Evolutionary conservation across 2,329 filamentous ascomycete species (phyloP), one percentile per base, ranked within the genome.

Genomic region (Xylariaceae sp.): DNA sequence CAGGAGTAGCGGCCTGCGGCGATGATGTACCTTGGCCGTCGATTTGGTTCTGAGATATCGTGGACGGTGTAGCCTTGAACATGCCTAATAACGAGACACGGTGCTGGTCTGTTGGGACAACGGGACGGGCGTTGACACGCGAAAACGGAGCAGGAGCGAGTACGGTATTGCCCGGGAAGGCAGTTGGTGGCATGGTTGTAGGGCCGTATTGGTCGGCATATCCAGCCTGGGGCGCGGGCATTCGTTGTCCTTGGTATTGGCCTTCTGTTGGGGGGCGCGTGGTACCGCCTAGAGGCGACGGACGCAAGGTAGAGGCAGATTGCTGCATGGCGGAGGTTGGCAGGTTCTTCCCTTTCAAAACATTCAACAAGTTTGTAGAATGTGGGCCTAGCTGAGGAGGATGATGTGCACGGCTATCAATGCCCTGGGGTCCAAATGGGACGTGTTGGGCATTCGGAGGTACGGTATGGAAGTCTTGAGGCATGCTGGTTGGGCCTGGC

Each of bases 21-120:
- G 45, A 34, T 8, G 53, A 53, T 6, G 51, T 34, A n/a, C 48
- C 51, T 50, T 64, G 55, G 39, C 58, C 57, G 26, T 62, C 62
- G 12, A 60, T 26, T 51, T 65, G 62, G 41, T 50, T 56, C 55
- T 59, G 60, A 3, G 67, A 62, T 12, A 66, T 62, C 2, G 60
- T 55, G 2, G 67, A 55, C 31, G 66, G 67, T 8, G 67, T 60
- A 58, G 75, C 75, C 57, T 79, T 81, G 67, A 84, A 81, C 71
- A 83, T 80, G 27, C 72, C 76, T 11, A 83, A 69, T 26, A 83
- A 68, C 6, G 76, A 71, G 19, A 73, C 75, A 27, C 77, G 75
- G 58, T 82, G 79, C 37, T 68, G 65, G 46, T 73, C 71, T 31
- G 71, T 67, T 7, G 64, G 64, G 4, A 48, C 57, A 5, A 47